Conservation (phyloP, 164 flowering plant species). For the Vitis amurensis region DNA sequence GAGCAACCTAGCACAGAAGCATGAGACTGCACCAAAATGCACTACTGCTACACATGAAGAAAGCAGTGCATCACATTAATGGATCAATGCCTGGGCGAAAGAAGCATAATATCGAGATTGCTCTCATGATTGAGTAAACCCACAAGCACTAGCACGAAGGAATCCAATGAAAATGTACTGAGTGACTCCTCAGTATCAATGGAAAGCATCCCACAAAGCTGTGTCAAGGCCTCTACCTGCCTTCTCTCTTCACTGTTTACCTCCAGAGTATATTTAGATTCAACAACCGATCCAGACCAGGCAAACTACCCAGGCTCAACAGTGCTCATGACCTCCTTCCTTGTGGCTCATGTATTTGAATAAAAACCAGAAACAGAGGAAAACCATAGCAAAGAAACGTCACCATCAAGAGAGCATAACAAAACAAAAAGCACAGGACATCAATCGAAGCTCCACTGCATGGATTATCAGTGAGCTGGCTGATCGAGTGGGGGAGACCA, state of each 20-base stretch:
- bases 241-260: slow-evolving; percentile 96
- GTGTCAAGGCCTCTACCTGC: slow-evolving; percentile 23
- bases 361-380: no score
- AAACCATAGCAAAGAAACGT: no score
- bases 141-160: slow-evolving; percentile 92
- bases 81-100: slow-evolving; percentile 93
- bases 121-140: slow-evolving; percentile 89
- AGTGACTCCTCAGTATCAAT: slow-evolving; percentile 97
- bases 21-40: slow-evolving; percentile 88
- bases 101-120: slow-evolving; percentile 94
- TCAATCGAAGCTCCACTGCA: no score
- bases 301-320: no score
- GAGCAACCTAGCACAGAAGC: slow-evolving; percentile 83
- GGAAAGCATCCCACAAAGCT: slow-evolving; percentile 83
- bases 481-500: no score
- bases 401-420: no score
- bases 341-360: no score
- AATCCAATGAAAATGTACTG: slow-evolving; percentile 89
- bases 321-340: no score
- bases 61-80: slow-evolving; percentile 23
- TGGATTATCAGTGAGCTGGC: no score
- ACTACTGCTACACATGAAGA: slow-evolving; percentile 89
- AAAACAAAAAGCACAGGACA: no score
- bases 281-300: no score
- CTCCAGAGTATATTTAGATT: slow-evolving; percentile 26